These are phyloP conservation scores for Pisolithus microcarpus DNA, from an alignment of 768 basidiomycete genomes.

Conservation along the genomic window DNA sequence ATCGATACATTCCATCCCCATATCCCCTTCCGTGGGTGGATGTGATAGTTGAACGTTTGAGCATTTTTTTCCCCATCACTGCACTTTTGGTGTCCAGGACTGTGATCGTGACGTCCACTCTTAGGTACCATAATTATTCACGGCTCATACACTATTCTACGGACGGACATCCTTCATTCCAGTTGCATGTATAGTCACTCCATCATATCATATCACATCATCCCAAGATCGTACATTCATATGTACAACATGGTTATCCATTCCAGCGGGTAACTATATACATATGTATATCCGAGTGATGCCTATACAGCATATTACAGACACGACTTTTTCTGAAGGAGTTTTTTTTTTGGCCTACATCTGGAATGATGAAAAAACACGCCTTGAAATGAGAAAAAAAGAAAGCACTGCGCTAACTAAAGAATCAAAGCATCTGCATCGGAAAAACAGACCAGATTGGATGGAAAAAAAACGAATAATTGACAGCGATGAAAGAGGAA, in stretches of 20 bases:
- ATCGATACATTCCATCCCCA: too few species aligned
- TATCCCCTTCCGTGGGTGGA: too few species aligned
- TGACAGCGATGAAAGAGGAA: neutral
- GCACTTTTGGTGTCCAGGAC: too few species aligned
- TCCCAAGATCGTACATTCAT: too few species aligned
- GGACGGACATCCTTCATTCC: too few species aligned
- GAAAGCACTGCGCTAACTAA: neutral
- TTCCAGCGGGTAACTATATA: slow-evolving; percentile 18
- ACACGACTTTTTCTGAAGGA: slow-evolving; percentile 13
- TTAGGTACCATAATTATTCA: too few species aligned
- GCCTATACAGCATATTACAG: slow-evolving; percentile 21
- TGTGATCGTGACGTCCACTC: too few species aligned
- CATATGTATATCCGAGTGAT: slow-evolving; percentile 9
- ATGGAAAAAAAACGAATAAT: slow-evolving; percentile 1
- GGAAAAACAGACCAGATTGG: slow-evolving; percentile 1
- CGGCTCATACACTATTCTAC: too few species aligned
- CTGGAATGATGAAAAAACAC: slow-evolving; percentile 3
- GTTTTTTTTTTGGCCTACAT: slow-evolving; percentile 19
- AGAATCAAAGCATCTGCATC: neutral
- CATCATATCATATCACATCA: too few species aligned
- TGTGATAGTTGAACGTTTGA: too few species aligned
- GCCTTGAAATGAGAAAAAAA: neutral
- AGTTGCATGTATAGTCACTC: too few species aligned
- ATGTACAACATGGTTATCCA: slow-evolving; percentile 14
- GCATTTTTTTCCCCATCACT: too few species aligned